Conservation (phyloP, 345 rosid genomes). For the Murraya paniculata region DNA sequence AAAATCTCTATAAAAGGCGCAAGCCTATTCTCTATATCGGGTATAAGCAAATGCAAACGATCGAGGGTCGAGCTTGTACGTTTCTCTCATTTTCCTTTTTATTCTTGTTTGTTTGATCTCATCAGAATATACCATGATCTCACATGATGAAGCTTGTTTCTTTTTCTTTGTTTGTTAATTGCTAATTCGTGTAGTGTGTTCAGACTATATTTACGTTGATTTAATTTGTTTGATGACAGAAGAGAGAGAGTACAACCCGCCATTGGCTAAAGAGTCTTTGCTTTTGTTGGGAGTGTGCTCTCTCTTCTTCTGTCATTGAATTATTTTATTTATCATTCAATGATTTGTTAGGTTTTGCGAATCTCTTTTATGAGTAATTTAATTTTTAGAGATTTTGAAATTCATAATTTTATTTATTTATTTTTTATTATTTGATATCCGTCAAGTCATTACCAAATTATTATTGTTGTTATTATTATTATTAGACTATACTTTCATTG, state of each 20-base stretch:
- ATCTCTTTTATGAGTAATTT: no score
- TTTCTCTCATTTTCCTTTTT: neutral
- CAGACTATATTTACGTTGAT: no score
- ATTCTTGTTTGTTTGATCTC: no score
- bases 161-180: neutral
- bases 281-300: conserved; percentile 81
- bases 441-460: no score
- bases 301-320: conserved; percentile 73
- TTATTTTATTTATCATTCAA: no score
- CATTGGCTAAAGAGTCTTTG: conserved; percentile 52
- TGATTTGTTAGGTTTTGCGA: neutral
- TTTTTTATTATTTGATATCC: no score
- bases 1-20: neutral
- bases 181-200: neutral
- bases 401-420: no score
- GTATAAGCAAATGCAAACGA: neutral
- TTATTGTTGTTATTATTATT: no score
- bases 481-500: no score
- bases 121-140: neutral
- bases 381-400: no score
- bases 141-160: neutral
- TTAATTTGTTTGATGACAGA: conserved; percentile 61
- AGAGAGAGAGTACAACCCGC: conserved; percentile 93
- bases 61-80: neutral
- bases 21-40: neutral